Base-by-base conservation (phyloP, 2,329 filamentous ascomycete species). In the Metarhizium sp. region DNA sequence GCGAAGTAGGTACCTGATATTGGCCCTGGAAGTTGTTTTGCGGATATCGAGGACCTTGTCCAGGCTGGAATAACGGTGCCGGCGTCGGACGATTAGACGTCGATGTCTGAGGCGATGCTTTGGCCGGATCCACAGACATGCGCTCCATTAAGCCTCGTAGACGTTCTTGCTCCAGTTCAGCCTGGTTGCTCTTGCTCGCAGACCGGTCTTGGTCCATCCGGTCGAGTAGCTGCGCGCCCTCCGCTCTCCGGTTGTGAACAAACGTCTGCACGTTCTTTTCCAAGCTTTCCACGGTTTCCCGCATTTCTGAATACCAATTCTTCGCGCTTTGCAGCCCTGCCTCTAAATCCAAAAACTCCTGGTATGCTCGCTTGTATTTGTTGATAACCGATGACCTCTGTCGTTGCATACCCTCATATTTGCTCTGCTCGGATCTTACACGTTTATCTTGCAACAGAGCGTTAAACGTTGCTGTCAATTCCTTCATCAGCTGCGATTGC, bases 261-360 rank as follows among this genome's bases (percentile, higher is more conserved):
- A 99, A 99, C 0, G 88, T 88, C 61, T 97, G 92, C 1, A 99
- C 94, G 64, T 99, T 99, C 79, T 96, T 94, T 64, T 91, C 85
- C 45, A 96, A 75, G 66, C 89, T 96, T 61, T 92, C 88, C 0
- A 95, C 90, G 0, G 91, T 96, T 60, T 96, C 91, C 63, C 87
- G 88, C 91, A 97, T 99, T 68, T 97, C 94, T 3, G 82, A 81
- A 68, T 99, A 99, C 81, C 96, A 99, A 54, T 85, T 86, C 71
- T 94, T 92, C 6, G 95, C 94, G 61, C 92, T 86, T 64, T 87
- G 82, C 4, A 99, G 77, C 2, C 94, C 94, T 8, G 91, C 87
- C 60, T 89, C 84, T 13, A 99, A 80, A 63, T 96, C 92, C 57
- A 95, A 81, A 69, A 96, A 97, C 59, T 92, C 90, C 69, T 96